phyloP scores from a whole-genome alignment of 768 basidiomycete species.

The Kwoniella botswanensis region DNA sequence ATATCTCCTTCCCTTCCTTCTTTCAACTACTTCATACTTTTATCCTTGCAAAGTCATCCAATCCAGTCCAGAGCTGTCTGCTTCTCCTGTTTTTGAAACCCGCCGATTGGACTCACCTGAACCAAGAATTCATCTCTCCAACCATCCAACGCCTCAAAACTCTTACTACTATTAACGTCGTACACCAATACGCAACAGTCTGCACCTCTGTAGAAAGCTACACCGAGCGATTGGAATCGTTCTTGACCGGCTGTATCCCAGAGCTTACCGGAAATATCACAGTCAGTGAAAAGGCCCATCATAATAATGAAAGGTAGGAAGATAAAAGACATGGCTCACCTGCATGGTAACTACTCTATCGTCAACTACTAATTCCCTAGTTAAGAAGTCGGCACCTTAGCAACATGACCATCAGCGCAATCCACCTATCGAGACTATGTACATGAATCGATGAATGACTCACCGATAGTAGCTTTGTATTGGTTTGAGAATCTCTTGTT shows the following conservation, averaged over 20 bases:
- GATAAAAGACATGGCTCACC: slow-evolving; percentile 61
- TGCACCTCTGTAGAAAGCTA: slow-evolving; percentile 98
- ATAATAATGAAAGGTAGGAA: too few species aligned
- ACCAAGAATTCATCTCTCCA: slow-evolving; percentile 99
- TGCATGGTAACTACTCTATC: slow-evolving; percentile 99
- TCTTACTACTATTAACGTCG: slow-evolving; percentile 98
- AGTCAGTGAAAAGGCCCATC: too few species aligned
- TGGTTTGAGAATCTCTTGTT: slow-evolving; percentile 99
- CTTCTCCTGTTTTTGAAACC: too few species aligned
- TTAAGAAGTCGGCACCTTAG: slow-evolving; percentile 65
- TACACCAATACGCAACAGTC: slow-evolving; percentile 99
- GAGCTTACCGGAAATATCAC: slow-evolving; percentile 63
- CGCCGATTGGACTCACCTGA: slow-evolving; percentile 55
- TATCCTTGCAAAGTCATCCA: too few species aligned
- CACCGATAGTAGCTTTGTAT: slow-evolving; percentile 86
- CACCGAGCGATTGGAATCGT: slow-evolving; percentile 97
- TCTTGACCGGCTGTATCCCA: slow-evolving; percentile 99
- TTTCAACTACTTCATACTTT: too few species aligned
- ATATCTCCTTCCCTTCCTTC: too few species aligned
- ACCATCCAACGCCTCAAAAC: slow-evolving; percentile 96
- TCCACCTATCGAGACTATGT: too few species aligned
- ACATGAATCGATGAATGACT: slow-evolving; percentile 4
- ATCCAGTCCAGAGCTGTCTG: too few species aligned
- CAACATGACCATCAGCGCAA: not conserved
- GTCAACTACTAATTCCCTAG: slow-evolving; percentile 98